These are phyloP conservation scores for Alternaria triticina DNA, from an alignment of 2,329 filamentous ascomycete genomes.

Conservation along the genomic window DNA sequence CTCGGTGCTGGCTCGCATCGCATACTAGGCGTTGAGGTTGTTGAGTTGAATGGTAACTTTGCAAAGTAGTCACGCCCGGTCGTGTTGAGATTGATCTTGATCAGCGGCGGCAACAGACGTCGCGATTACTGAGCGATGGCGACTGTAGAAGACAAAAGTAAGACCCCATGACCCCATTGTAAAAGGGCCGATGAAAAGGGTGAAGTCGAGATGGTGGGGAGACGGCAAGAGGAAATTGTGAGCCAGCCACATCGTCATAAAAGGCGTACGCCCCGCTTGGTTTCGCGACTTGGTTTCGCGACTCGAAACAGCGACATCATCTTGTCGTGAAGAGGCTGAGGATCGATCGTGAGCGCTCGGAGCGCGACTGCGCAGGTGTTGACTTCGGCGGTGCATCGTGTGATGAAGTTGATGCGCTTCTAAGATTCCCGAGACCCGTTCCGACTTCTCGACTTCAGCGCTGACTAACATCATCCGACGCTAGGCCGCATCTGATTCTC, in stretches of 20 bases:
- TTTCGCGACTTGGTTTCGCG: not conserved
- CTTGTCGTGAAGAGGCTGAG: not conserved
- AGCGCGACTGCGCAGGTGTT: not conserved
- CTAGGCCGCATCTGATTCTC: slow-evolving; percentile 5
- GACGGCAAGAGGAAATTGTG: not conserved
- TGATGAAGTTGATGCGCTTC: not conserved
- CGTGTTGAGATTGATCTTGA: not conserved
- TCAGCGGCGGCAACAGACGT: not conserved
- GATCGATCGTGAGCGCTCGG: not conserved
- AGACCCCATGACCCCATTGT: not conserved
- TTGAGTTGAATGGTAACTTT: not conserved
- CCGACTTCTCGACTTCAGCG: not conserved
- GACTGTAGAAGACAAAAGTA: not conserved
- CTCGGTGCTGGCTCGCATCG: not conserved
- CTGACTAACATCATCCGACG: not conserved
- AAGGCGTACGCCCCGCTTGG: not conserved
- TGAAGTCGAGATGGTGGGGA: not conserved
- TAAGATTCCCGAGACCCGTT: not conserved
- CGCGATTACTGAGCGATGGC: not conserved
- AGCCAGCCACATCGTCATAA: not conserved
- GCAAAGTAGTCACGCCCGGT: not conserved
- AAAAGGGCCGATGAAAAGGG: not conserved
- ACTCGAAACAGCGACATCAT: not conserved
- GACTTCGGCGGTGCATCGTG: not conserved
- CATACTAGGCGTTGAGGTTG: not conserved